phyloP scores from a whole-genome alignment of 2,329 filamentous ascomycete species.

The Alternaria arbusti region DNA sequence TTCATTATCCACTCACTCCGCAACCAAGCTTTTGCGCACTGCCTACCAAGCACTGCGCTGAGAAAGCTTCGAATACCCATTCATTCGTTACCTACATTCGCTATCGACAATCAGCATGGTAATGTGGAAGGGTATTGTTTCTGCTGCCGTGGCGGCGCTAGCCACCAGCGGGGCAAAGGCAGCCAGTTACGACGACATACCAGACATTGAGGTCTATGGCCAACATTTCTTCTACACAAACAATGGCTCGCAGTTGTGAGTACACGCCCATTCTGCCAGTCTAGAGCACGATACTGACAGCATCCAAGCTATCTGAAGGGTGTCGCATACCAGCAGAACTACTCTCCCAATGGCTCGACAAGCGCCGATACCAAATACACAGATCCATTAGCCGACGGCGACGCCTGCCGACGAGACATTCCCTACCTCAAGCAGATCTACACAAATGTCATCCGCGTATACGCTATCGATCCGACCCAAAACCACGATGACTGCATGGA shows the following conservation, averaged over 20 bases:
- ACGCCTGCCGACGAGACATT: slow-evolving; percentile 81
- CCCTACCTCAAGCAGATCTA: slow-evolving; percentile 78
- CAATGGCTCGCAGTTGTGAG: slow-evolving; percentile 72
- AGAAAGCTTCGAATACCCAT: slow-evolving; percentile 12
- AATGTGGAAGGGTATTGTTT: slow-evolving; percentile 19
- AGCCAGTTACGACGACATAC: slow-evolving; percentile 42
- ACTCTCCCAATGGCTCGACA: slow-evolving; percentile 33
- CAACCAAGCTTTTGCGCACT: slow-evolving; percentile 13
- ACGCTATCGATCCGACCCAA: slow-evolving; percentile 81
- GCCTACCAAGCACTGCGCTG: slow-evolving; percentile 18
- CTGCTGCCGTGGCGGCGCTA: slow-evolving; percentile 23
- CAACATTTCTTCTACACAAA: slow-evolving; percentile 90
- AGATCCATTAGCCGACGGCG: slow-evolving; percentile 80
- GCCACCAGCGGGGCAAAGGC: slow-evolving; percentile 21
- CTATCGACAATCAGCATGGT: neutral
- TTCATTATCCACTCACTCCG: neutral
- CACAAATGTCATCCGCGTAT: slow-evolving; percentile 90
- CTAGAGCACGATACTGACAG: slow-evolving; percentile 8
- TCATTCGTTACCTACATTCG: slow-evolving; percentile 11
- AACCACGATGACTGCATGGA: slow-evolving; percentile 88
- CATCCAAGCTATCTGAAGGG: slow-evolving; percentile 76
- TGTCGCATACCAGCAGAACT: slow-evolving; percentile 83
- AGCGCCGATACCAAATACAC: slow-evolving; percentile 63
- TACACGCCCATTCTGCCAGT: neutral
- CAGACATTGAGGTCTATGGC: slow-evolving; percentile 58